Evolutionary conservation across 768 basidiomycete genomes (phyloP), one percentile per base, ranked within the genome.

Genomic region (Omphalotus guepiniiformis): DNA sequence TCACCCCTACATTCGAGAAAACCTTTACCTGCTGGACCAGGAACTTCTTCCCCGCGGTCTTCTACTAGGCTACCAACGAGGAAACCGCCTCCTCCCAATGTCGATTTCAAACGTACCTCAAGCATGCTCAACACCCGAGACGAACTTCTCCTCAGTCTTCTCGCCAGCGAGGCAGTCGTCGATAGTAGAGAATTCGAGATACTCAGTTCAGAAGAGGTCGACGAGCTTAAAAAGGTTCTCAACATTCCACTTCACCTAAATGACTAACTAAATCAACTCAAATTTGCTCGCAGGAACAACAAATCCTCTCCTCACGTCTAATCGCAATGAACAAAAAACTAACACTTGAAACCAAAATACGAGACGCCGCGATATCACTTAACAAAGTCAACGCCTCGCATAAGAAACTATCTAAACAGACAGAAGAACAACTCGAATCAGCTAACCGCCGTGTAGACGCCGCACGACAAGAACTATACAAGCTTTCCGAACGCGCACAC

Each of bases 101-200:
- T 57, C 15, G 68, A 69, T 25, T 65, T 66, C 65, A 75, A 75
- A 53, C 71, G 71, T 16, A 58, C 67, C 9, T 76, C 76, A 6
- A 67, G 61, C 6, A 52, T 68, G 39, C 63, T 77, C 46, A 83
- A 80, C 52, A 79, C 79, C 13, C 76, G 84, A 37, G 93, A 96
- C 57, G 89, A 93, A 52, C 76, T 98, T 38, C 75, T 97, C 53
- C 77, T 96, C 61, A 88, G 88, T 61, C 75, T 99, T 32, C 70
- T 98, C 53, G 88, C 93, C 34, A 93, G 93, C 46, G 93, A 97
- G 65, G 95, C 95, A 4, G 80, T 90, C 34, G 83, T 97, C n/a
- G 93, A 97, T 58, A 89, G 89, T 57, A 82, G 87, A 25, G 80
- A 81, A 37, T 89, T 80, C 59, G 81, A 85, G 44, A 83, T 96